phyloP scores from a whole-genome alignment of 2,329 filamentous ascomycete species.

The Aspergillus jensenii region DNA sequence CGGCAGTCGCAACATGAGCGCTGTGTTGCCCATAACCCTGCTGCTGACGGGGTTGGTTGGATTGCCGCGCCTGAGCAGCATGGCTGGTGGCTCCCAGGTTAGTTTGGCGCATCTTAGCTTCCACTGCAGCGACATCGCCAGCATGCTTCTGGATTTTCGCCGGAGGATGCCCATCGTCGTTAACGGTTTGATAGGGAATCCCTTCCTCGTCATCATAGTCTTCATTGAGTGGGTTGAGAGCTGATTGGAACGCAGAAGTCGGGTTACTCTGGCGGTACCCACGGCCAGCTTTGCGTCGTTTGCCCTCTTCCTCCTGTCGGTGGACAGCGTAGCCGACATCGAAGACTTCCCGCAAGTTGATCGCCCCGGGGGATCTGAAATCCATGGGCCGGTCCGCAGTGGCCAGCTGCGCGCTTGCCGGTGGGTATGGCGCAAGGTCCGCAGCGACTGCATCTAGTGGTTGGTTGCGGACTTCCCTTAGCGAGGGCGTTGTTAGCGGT shows the following conservation, averaged over 20 bases:
- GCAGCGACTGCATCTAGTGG: constrained; percentile 50
- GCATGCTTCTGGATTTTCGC: constrained; percentile 67
- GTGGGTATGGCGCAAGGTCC: constrained; percentile 42
- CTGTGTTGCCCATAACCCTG: constrained; percentile 88
- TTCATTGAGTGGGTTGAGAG: constrained; percentile 65
- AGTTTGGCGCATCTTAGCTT: constrained; percentile 83
- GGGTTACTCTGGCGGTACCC: constrained; percentile 59
- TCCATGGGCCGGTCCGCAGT: constrained; percentile 71
- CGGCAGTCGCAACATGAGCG: constrained; percentile 77
- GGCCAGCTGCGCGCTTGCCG: constrained; percentile 54
- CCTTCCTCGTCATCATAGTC: constrained; percentile 62
- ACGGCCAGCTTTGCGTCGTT: constrained; percentile 80
- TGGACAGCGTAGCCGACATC: constrained; percentile 98
- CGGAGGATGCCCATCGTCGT: constrained; percentile 43
- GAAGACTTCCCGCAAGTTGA: constrained; percentile 95
- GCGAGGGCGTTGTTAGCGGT: constrained; percentile 67
- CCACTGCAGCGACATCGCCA: constrained; percentile 68
- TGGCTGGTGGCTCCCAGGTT: constrained; percentile 64
- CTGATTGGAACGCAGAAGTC: constrained; percentile 59
- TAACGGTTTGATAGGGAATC: constrained; percentile 16
- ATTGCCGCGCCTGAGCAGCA: constrained; percentile 62
- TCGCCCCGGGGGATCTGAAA: constrained; percentile 90
- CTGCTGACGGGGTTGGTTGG: constrained; percentile 53
- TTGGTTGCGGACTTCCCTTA: constrained; percentile 53
- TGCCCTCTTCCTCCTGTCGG: constrained; percentile 91